Base-by-base conservation (phyloP, 1,284 basidiomycete genomes). In the Microbotryum saponariae region DNA sequence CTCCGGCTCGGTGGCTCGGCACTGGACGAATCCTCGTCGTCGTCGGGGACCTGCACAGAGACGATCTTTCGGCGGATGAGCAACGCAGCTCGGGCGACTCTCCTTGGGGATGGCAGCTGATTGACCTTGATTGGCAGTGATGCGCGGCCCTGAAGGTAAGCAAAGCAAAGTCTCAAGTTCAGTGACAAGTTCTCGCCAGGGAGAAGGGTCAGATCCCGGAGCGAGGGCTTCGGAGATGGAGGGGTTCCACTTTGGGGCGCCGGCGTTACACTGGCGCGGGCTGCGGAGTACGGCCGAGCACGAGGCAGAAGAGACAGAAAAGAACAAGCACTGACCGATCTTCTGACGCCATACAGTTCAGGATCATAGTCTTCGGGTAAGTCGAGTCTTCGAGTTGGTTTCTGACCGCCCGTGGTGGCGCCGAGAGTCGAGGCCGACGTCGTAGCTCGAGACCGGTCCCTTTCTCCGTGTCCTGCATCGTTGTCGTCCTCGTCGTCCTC, bases 301-400 rank as follows among this genome's bases (percentile, higher is more conserved):
- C 31, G 23, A 55, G 31, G 25, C 25, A 31, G 31, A 10, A 31
- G 31, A 10, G 8, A 31, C 31, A 31, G 20, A 47, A 44, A 44
- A 42, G 23, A 44, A 21, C 1, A 25, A 18, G 10, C 6, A 64
- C 70, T 56, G 29, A 71, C 71, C 52, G 69, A 71, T 18, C 71
- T 57, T 52, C 71, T 57, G 14, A 72, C 49, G 6, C 70, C 70
- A 48, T 71, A 72, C 53, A 72, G 25, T n/a, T 70, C 70, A 5
- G 71, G 60, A 55, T 72, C 69, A 10, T 70, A 46, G n/a, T 64
- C 59, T 6, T 54, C 57, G 23, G 65, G 67, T 54, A 66, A 37
- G 18, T 63, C 56, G 16, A 64, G 54, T 47, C 48, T 61, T 42
- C 27, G 48, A 6, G 27, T 10, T 21, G 21, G 48, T 23, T 21